Conservation (phyloP, 768 basidiomycete genomes). For the Imleria badia region DNA sequence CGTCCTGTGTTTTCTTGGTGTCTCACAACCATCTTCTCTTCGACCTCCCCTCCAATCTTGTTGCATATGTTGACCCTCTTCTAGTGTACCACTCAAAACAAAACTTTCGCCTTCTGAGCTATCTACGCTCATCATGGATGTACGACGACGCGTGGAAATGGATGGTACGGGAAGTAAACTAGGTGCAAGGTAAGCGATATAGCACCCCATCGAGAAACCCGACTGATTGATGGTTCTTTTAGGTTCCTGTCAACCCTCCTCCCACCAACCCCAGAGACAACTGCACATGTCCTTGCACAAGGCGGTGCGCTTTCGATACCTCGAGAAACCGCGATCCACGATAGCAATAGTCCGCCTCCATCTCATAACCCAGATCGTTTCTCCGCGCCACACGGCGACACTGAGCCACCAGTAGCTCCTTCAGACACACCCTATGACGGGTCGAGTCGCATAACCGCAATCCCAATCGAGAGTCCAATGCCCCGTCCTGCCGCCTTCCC, state of each 20-base stretch:
- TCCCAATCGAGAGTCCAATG: conserved; percentile 15
- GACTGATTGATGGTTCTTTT: neutral
- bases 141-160: conserved; percentile 74
- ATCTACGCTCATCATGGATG: conserved; percentile 65
- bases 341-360: neutral
- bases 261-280: conserved; percentile 69
- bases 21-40: neutral
- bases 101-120: conserved; percentile 72
- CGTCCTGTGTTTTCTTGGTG: neutral
- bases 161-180: conserved; percentile 43
- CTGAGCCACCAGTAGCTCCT: neutral
- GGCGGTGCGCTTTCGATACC: conserved; percentile 45
- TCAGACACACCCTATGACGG: conserved; percentile 3
- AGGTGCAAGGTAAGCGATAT: conserved; percentile 17
- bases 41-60: neutral
- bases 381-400: neutral
- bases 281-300: conserved; percentile 66
- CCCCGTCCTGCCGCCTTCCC: conserved; percentile 18
- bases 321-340: neutral
- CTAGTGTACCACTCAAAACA: conserved; percentile 77
- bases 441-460: conserved; percentile 12
- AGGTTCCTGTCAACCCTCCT: conserved; percentile 70
- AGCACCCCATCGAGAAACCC: neutral
- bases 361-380: neutral
- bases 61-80: conserved; percentile 9